Conservation (phyloP, 2,329 filamentous ascomycete genomes). For the Xylaria hypoxylon region DNA sequence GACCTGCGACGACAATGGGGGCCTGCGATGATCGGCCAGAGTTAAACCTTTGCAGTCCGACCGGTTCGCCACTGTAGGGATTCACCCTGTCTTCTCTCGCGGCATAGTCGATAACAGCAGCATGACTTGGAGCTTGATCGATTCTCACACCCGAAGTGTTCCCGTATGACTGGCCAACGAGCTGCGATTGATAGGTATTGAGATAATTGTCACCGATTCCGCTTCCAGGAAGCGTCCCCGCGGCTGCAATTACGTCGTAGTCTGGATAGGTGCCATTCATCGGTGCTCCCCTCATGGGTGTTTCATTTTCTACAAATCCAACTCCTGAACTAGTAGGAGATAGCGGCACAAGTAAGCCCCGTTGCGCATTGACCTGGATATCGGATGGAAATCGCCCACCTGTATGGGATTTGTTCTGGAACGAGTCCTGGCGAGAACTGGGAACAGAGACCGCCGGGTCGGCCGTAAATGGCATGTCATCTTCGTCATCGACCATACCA, state of each 20-base stretch:
- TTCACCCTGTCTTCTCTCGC: slow-evolving; percentile 68
- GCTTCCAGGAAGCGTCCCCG: slow-evolving; percentile 65
- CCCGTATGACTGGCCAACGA: slow-evolving; percentile 57
- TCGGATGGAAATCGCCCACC: slow-evolving; percentile 98
- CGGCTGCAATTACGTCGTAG: slow-evolving; percentile 69
- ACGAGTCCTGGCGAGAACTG: slow-evolving; percentile 62
- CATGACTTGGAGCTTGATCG: slow-evolving; percentile 63
- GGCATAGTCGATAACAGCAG: slow-evolving; percentile 62
- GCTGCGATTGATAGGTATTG: slow-evolving; percentile 39
- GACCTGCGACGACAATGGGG: slow-evolving; percentile 42
- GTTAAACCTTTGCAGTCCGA: slow-evolving; percentile 42
- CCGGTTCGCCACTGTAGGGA: slow-evolving; percentile 64
- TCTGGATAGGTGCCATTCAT: slow-evolving; percentile 53
- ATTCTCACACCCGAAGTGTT: slow-evolving; percentile 59
- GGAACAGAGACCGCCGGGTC: slow-evolving; percentile 62
- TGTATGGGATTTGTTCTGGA: slow-evolving; percentile 80
- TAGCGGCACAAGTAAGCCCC: slow-evolving; percentile 82
- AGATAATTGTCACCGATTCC: slow-evolving; percentile 53
- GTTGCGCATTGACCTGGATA: slow-evolving; percentile 80
- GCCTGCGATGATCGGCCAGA: slow-evolving; percentile 37
- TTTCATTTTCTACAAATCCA: slow-evolving; percentile 56
- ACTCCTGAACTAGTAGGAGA: slow-evolving; percentile 87
- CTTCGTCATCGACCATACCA: slow-evolving; percentile 80
- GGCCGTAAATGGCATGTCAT: slow-evolving; percentile 72
- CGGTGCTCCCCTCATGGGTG: slow-evolving; percentile 40